Conservation (phyloP, 352 stramenopile genomes). For the Aphanomyces stellatus region DNA sequence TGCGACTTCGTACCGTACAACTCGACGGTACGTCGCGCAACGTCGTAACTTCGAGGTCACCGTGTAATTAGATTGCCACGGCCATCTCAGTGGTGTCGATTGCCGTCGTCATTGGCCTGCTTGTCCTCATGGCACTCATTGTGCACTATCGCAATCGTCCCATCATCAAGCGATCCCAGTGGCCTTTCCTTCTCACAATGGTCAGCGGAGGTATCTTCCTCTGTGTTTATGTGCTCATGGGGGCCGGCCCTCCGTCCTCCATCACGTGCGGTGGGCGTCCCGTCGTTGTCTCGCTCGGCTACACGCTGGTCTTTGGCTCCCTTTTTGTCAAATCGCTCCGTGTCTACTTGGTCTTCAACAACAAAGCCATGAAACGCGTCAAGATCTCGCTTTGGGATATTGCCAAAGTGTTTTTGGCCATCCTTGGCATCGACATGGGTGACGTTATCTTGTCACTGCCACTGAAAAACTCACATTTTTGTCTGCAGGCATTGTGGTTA, state of each 20-base stretch:
- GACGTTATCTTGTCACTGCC: no score
- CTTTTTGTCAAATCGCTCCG: conserved; percentile 41
- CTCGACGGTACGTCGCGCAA: neutral
- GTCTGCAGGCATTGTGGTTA: no score
- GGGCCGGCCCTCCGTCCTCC: conserved; percentile 34
- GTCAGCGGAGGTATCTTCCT: conserved; percentile 43
- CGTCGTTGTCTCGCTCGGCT: conserved; percentile 28
- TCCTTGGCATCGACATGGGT: conserved; percentile 31
- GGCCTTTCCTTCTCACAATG: conserved; percentile 25
- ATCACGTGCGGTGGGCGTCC: conserved; percentile 31
- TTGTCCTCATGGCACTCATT: conserved; percentile 10
- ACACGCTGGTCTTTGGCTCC: conserved; percentile 37
- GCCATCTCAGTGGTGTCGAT: no score
- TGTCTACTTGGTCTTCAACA: conserved; percentile 42
- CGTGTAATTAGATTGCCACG: no score
- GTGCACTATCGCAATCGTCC: conserved; percentile 17
- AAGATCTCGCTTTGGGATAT: conserved; percentile 31
- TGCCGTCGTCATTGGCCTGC: conserved; percentile 10
- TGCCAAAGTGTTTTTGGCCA: conserved; percentile 33
- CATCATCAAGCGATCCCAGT: conserved; percentile 25
- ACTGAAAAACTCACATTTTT: no score
- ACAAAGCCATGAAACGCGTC: conserved; percentile 32
- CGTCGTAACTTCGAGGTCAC: conserved; percentile 24
- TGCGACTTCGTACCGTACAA: conserved; percentile 1
- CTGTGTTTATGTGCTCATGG: conserved; percentile 30